Base-by-base conservation (phyloP, 345 rosid species). In the Orychophragmus violaceus region DNA sequence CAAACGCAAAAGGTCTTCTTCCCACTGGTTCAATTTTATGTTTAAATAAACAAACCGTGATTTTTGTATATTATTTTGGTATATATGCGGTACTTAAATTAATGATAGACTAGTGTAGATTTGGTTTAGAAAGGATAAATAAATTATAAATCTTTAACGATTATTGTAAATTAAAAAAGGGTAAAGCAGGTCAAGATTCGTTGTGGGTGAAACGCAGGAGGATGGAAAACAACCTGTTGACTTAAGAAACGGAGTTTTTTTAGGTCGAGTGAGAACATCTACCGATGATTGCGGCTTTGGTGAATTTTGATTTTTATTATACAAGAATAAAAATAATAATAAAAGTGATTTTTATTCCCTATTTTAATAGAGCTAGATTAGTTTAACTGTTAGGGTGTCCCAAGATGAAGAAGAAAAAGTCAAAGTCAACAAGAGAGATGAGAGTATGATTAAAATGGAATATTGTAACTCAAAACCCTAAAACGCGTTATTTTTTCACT, bases 201-300 rank as follows among this genome's bases (percentile, higher is more conserved):
- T 32, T 63, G 24, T 33, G 62, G 6, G 48, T 44, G 27, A 32
- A 14, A 24, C 10, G 39, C 11, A 53, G 19, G 67, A 69, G 74
- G 67, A n/a, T n/a, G n/a, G 33, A 63, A 63, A 35, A 66, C 55
- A 79, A 64, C 46, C 55, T 65, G 79, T 72, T 81, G 85, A 77
- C 80, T 55, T 49, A 14, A 49, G 32, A 71, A 62, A 54, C 17
- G 9, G 32, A 55, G 67, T 25, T 46, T 49, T 48, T 12, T 25
- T 10, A 36, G 3, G 25, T 24, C 51, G 27, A 71, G 72, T 65
- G 82, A 59, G 69, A 87, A 82, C 74, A 62, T 59, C 10, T 62
- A 57, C 60, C 88, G 87, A 4, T 81, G 77, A 87, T 85, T 82
- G 82, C 90, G 90, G 87, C 78, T 14, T 62, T 17, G 13, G 27